A percentile compares a stretch with the other conserved stretches of the same genome.
These are phyloP conservation scores for Plasmodium cynomolgi DNA, from an alignment of 169 alveolate species.

Conservation along the genomic window DNA sequence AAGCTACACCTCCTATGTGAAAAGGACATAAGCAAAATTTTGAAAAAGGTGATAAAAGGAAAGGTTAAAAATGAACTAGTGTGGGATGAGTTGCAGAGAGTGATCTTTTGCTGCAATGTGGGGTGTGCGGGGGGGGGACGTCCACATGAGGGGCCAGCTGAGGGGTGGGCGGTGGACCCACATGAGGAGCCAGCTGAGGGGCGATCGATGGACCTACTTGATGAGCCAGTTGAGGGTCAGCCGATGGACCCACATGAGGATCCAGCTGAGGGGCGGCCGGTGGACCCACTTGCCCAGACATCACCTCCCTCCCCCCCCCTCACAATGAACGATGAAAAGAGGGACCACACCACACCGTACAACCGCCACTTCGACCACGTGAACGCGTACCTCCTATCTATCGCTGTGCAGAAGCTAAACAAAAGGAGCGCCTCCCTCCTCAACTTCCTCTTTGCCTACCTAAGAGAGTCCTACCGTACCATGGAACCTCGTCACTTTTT, in stretches of 20 bases:
- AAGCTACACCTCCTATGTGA: slow-evolving; percentile 14
- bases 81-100: slow-evolving; percentile 20
- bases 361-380: slow-evolving; percentile 39
- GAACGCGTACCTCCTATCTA: slow-evolving; percentile 36
- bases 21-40: slow-evolving; percentile 46
- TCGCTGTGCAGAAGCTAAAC: slow-evolving; percentile 46
- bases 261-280: background rate
- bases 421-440: slow-evolving; percentile 22
- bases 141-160: background rate
- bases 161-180: background rate
- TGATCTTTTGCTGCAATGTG: slow-evolving; percentile 32
- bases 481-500: slow-evolving; percentile 63
- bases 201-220: background rate
- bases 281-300: background rate
- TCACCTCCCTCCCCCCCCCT: background rate
- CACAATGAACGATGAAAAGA: background rate
- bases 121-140: background rate
- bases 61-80: slow-evolving; percentile 43
- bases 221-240: no score
- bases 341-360: background rate
- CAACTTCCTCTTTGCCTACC: slow-evolving; percentile 27
- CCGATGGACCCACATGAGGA: background rate
- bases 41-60: slow-evolving; percentile 55
- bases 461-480: background rate
- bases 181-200: no score